Percentiles rank a stretch among this genome's conserved stretches.
Conservation (phyloP, 345 rosid species). For the Erysimum cheiranthoides region DNA sequence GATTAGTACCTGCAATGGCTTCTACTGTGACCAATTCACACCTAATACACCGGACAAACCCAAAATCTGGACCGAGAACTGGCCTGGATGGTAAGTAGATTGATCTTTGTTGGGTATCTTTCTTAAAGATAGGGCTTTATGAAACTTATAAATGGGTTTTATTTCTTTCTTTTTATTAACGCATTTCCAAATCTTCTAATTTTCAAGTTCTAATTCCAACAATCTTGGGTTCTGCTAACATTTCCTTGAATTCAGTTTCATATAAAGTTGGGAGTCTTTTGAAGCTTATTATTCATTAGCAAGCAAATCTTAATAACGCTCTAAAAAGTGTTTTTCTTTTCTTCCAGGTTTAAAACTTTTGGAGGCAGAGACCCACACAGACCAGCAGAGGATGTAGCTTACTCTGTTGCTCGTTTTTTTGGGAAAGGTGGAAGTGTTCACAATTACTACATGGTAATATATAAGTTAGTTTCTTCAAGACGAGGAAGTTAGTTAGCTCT, state of each 20-base stretch:
- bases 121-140: too few relatives aligned
- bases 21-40: constrained; percentile 82
- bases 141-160: too few relatives aligned
- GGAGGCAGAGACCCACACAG: constrained; percentile 93
- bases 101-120: neutral
- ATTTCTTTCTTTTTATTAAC: too few relatives aligned
- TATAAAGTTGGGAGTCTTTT: constrained; percentile 57
- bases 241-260: constrained; percentile 49
- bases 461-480: constrained; percentile 5
- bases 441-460: constrained; percentile 88
- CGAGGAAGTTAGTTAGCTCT: neutral
- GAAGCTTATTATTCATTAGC: constrained; percentile 24
- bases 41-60: constrained; percentile 86
- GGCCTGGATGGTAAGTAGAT: constrained; percentile 97
- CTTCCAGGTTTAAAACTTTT: constrained; percentile 84
- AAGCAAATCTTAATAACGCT: neutral
- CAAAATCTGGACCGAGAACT: constrained; percentile 98
- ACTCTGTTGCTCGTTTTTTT: constrained; percentile 86
- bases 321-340: neutral
- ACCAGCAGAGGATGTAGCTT: constrained; percentile 89
- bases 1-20: constrained; percentile 84
- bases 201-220: too few relatives aligned
- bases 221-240: constrained; percentile 9
- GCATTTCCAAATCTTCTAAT: too few relatives aligned
- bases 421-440: constrained; percentile 91